Evolutionary conservation across 169 alveolate species (phyloP).

Genomic region (Besnoitia besnoiti): DNA sequence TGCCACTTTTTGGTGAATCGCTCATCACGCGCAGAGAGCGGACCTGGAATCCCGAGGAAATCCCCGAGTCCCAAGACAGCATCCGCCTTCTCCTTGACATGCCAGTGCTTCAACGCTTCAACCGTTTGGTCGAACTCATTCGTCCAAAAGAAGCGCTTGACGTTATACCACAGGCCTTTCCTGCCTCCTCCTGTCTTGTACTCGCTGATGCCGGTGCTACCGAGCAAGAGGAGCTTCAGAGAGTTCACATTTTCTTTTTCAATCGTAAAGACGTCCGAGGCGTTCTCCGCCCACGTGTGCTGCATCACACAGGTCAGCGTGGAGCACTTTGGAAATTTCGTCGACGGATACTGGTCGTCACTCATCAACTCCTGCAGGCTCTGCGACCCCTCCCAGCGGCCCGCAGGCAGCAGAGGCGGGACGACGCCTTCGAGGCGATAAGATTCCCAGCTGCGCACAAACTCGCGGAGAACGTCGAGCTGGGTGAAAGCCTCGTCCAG

Average conservation of each 20-base stretch:
- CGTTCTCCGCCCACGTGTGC: neutral
- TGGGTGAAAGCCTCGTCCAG: constrained; percentile 47
- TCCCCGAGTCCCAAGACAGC: constrained; percentile 58
- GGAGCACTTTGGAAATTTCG: constrained; percentile 56
- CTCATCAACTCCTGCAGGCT: neutral
- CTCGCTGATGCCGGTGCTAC: constrained; percentile 38
- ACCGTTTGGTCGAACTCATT: constrained; percentile 48
- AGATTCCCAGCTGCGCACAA: constrained; percentile 14
- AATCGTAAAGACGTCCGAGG: constrained; percentile 22
- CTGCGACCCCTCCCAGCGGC: neutral
- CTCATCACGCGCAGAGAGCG: constrained; percentile 17
- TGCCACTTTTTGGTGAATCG: constrained; percentile 23
- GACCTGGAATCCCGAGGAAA: constrained; percentile 39
- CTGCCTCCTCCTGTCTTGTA: neutral
- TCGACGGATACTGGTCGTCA: neutral
- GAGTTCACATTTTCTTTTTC: constrained; percentile 29
- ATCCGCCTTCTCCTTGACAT: constrained; percentile 42
- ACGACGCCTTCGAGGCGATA: neutral
- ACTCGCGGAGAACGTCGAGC: constrained; percentile 33
- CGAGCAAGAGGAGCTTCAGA: constrained; percentile 46
- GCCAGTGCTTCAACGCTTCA: constrained; percentile 32
- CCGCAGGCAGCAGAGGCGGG: constrained; percentile 47
- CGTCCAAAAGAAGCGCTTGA: constrained; percentile 14
- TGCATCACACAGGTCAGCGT: constrained; percentile 37
- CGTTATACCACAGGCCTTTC: neutral